Evolutionary conservation across 2,329 filamentous ascomycete species (phyloP).

Genomic region (Clonostachys rosea): DNA sequence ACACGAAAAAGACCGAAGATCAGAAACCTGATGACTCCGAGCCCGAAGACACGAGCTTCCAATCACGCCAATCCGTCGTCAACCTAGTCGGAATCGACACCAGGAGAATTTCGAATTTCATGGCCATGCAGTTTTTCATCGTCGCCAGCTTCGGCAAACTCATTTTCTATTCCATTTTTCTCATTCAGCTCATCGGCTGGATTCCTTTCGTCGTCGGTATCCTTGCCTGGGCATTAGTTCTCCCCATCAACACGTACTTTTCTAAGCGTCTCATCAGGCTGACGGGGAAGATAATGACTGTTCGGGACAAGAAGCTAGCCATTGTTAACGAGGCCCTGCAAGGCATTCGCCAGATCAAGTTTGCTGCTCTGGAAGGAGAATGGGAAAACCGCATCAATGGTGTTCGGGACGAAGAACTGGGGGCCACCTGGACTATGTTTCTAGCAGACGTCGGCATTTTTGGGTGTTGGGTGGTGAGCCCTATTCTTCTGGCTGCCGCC

Average conservation of each 20-base stretch:
- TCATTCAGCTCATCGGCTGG: constrained; percentile 70
- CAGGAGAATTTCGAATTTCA: constrained; percentile 64
- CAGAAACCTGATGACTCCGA: constrained; percentile 47
- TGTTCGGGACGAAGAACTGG: constrained; percentile 62
- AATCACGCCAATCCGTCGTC: constrained; percentile 64
- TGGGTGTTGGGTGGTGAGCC: constrained; percentile 68
- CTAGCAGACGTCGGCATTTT: constrained; percentile 57
- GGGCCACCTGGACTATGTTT: constrained; percentile 63
- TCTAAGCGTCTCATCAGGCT: constrained; percentile 60
- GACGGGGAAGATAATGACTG: constrained; percentile 69
- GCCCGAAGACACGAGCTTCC: constrained; percentile 21
- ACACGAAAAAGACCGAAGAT: constrained; percentile 31
- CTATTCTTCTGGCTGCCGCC: constrained; percentile 67
- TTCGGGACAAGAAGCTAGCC: constrained; percentile 69
- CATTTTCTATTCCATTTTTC: constrained; percentile 59
- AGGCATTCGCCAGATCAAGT: constrained; percentile 82
- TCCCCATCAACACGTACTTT: constrained; percentile 64
- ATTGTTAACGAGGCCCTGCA: constrained; percentile 73
- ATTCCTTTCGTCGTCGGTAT: constrained; percentile 62
- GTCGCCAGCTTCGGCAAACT: constrained; percentile 59
- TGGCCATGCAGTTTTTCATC: constrained; percentile 62
- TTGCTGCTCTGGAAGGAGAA: constrained; percentile 68
- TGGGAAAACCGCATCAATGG: constrained; percentile 67
- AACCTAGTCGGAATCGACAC: constrained; percentile 77
- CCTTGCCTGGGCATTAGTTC: constrained; percentile 55